Conservation (phyloP, 495 filamentous ascomycete genomes). For the Penicillium simplicissimum region DNA sequence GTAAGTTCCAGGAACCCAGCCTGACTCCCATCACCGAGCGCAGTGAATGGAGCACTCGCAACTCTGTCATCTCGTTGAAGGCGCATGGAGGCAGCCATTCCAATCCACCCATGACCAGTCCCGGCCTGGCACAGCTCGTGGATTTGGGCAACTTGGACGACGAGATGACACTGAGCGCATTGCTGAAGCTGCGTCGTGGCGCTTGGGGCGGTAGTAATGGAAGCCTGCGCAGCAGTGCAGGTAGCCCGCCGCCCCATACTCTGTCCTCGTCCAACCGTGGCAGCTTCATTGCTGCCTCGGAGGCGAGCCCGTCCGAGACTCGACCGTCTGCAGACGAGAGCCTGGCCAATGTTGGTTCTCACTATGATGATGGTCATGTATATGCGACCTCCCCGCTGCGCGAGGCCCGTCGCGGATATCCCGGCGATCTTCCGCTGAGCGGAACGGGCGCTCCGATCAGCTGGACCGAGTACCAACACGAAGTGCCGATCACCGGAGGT, state of each 20-base stretch:
- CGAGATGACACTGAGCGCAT: slow-evolving; percentile 67
- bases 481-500: slow-evolving; percentile 16
- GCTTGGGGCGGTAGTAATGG: slow-evolving; percentile 82
- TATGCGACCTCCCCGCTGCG: slow-evolving; percentile 20
- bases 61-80: slow-evolving; percentile 76
- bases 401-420: slow-evolving; percentile 8
- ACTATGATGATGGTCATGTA: slow-evolving; percentile 17
- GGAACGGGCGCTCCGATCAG: slow-evolving; percentile 16
- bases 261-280: slow-evolving; percentile 37
- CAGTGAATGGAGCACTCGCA: slow-evolving; percentile 92
- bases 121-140: slow-evolving; percentile 71
- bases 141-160: slow-evolving; percentile 68
- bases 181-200: slow-evolving; percentile 70
- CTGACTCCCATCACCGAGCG: slow-evolving; percentile 95
- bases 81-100: slow-evolving; percentile 53
- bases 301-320: slow-evolving; percentile 35
- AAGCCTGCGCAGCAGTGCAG: slow-evolving; percentile 65
- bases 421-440: slow-evolving; percentile 25
- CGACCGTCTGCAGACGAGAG: slow-evolving; percentile 22
- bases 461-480: slow-evolving; percentile 13
- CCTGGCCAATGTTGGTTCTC: slow-evolving; percentile 10
- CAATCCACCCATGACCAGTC: slow-evolving; percentile 49
- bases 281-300: slow-evolving; percentile 39
- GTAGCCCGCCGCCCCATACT: slow-evolving; percentile 53
- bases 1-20: slow-evolving; percentile 80